A percentile compares a stretch with the other conserved stretches of the same genome.
These are phyloP conservation scores for Penicillium ochrochloron DNA, from an alignment of 495 filamentous ascomycete genomes.

Conservation along the genomic window DNA sequence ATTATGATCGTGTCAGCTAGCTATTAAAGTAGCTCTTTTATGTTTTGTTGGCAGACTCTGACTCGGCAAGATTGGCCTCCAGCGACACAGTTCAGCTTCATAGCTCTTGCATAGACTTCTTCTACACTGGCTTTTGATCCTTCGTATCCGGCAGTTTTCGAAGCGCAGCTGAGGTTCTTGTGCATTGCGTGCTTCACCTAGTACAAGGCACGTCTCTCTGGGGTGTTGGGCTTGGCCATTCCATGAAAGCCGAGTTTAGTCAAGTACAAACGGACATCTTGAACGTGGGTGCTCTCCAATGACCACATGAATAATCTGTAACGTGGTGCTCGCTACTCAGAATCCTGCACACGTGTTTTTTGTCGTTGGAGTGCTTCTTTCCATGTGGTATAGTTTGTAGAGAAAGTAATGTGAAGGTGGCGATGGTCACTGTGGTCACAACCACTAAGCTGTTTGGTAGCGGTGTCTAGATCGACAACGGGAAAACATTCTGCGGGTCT, in stretches of 20 bases:
- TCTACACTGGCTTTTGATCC: conserved; percentile 47
- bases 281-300: too few species aligned
- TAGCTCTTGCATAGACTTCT: conserved; percentile 44
- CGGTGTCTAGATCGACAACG: neutral
- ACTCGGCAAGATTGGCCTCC: conserved; percentile 39
- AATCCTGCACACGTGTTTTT: neutral
- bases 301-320: too few species aligned
- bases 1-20: neutral
- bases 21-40: neutral
- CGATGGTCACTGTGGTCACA: neutral
- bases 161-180: conserved; percentile 32
- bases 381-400: neutral
- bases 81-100: conserved; percentile 41
- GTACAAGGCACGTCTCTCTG: neutral
- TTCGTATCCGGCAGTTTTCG: conserved; percentile 44
- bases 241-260: neutral
- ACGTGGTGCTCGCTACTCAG: neutral
- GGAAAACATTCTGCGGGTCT: neutral
- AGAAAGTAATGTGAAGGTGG: neutral
- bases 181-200: too few species aligned
- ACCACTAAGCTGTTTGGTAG: neutral
- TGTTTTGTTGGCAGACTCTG: conserved; percentile 33
- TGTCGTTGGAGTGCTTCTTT: too few species aligned
- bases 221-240: neutral
- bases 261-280: neutral